Conservation (phyloP, 169 alveolate genomes). For the Amoebophrya sp. region DNA sequence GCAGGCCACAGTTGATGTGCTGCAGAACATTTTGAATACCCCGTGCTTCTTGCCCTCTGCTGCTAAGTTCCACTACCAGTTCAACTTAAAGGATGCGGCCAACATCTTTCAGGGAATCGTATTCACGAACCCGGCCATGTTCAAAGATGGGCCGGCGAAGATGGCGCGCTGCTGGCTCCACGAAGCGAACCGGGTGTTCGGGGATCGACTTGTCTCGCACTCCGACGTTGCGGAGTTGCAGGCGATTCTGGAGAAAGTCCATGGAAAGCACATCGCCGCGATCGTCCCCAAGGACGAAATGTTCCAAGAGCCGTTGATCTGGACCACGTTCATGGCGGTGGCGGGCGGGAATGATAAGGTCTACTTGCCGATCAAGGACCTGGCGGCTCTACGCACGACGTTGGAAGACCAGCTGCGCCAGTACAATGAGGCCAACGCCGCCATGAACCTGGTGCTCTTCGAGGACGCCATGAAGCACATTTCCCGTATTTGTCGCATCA, state of each 20-base stretch:
- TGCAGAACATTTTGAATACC: constrained; percentile 57
- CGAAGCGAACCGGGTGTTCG: constrained; percentile 85
- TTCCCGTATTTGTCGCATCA: constrained; percentile 82
- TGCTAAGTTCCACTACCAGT: constrained; percentile 90
- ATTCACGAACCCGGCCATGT: constrained; percentile 69
- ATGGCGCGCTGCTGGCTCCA: constrained; percentile 85
- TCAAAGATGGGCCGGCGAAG: constrained; percentile 71
- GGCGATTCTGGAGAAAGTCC: constrained; percentile 60
- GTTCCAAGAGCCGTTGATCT: constrained; percentile 64
- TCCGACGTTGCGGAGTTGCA: constrained; percentile 70
- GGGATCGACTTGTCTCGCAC: constrained; percentile 79
- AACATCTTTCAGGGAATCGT: constrained; percentile 68
- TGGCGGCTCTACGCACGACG: constrained; percentile 71
- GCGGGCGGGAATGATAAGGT: constrained; percentile 75
- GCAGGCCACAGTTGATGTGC: constrained; percentile 54
- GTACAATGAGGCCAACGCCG: constrained; percentile 72
- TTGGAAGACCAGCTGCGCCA: constrained; percentile 68
- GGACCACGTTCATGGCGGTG: constrained; percentile 78
- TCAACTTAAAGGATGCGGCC: constrained; percentile 86
- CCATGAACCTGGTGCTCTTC: constrained; percentile 87
- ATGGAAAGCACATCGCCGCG: constrained; percentile 58
- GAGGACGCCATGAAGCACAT: constrained; percentile 88
- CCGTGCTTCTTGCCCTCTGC: constrained; percentile 87
- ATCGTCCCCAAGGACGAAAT: constrained; percentile 60
- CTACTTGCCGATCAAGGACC: constrained; percentile 66